Conservation (phyloP, 2,329 filamentous ascomycete species). For the Monosporascus cannonballus region DNA sequence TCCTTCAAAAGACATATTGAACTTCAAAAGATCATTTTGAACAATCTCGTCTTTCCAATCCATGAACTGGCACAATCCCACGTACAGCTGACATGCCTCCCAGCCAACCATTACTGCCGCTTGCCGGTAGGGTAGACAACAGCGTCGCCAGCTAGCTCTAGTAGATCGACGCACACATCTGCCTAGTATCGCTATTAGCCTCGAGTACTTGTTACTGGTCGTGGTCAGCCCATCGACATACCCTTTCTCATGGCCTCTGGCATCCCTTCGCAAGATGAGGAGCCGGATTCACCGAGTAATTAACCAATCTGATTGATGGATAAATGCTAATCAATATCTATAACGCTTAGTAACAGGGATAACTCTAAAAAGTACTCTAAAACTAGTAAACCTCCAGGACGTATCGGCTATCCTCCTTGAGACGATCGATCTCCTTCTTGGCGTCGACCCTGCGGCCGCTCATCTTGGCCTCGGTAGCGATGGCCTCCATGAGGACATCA, state of each 20-base stretch:
- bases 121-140: constrained; percentile 36
- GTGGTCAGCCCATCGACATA: too few relatives aligned
- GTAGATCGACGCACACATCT: constrained; percentile 10
- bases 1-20: constrained; percentile 1
- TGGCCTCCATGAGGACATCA: constrained; percentile 86
- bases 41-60: constrained; percentile 35
- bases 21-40: constrained; percentile 25
- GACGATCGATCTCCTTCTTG: constrained; percentile 86
- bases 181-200: too few relatives aligned
- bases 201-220: too few relatives aligned
- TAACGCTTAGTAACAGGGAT: too few relatives aligned
- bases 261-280: too few relatives aligned
- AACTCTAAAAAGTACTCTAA: too few relatives aligned
- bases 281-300: constrained; percentile 12
- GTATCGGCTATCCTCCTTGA: constrained; percentile 93
- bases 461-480: constrained; percentile 65
- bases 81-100: constrained; percentile 35
- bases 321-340: too few relatives aligned
- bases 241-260: too few relatives aligned
- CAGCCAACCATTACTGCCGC: constrained; percentile 37
- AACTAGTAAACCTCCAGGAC: constrained; percentile 90
- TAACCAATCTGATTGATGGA: too few relatives aligned
- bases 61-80: constrained; percentile 43
- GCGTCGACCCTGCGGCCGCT: constrained; percentile 76
- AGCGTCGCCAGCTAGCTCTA: constrained; percentile 35